A percentile compares a stretch with the other conserved stretches of the same genome.
Evolutionary conservation across 306 rosid species (phyloP).

Genomic region (Vigna radiata): DNA sequence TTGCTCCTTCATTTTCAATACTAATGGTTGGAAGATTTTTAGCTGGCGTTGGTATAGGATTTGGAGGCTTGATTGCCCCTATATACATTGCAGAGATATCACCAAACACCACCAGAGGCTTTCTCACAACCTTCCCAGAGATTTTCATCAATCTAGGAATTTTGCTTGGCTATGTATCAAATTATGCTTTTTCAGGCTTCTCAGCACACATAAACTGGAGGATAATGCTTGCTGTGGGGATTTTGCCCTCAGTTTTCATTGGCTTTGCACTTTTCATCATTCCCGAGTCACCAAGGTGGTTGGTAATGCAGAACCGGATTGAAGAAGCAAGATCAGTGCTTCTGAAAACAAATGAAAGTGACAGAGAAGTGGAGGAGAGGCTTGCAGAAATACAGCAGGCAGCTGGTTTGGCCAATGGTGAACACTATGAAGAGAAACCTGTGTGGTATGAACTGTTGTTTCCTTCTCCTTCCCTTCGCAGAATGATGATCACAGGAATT

Average conservation of each 20-base stretch:
- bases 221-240: slow-evolving; percentile 85
- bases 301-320: slow-evolving; percentile 66
- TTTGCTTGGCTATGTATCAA: slow-evolving; percentile 79
- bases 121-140: slow-evolving; percentile 83
- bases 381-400: slow-evolving; percentile 71
- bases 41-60: slow-evolving; percentile 86
- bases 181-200: slow-evolving; percentile 76
- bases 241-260: slow-evolving; percentile 75
- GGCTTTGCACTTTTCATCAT: slow-evolving; percentile 77
- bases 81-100: slow-evolving; percentile 83
- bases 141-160: slow-evolving; percentile 77
- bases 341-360: slow-evolving; percentile 68
- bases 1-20: slow-evolving; percentile 69
- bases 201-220: slow-evolving; percentile 79
- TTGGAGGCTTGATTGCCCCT: slow-evolving; percentile 78
- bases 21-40: slow-evolving; percentile 71
- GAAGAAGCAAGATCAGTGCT: slow-evolving; percentile 82
- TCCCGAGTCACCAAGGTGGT: slow-evolving; percentile 91
- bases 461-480: slow-evolving; percentile 65
- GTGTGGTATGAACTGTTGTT: slow-evolving; percentile 65
- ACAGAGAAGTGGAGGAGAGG: slow-evolving; percentile 77
- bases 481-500: slow-evolving; percentile 75
- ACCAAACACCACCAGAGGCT: slow-evolving; percentile 73
- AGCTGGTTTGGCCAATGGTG: slow-evolving; percentile 54
- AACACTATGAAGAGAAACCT: slow-evolving; percentile 61